Percentiles rank a stretch among this genome's conserved stretches.
These are phyloP conservation scores for Cyberlindnera maclurae DNA, from an alignment of 805 yeast species.

Conservation along the genomic window DNA sequence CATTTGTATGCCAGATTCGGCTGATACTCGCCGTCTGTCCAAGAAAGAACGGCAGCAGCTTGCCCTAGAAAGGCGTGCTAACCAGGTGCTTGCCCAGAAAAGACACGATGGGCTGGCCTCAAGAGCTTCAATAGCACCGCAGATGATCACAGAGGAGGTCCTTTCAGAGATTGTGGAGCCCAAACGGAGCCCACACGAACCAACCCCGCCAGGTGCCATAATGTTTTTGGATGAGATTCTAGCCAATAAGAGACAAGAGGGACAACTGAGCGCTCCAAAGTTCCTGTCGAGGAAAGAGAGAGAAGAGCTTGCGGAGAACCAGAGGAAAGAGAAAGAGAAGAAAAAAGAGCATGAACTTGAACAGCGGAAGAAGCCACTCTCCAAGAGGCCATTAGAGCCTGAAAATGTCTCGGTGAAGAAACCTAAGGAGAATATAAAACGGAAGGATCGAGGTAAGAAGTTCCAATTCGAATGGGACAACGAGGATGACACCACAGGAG, in stretches of 20 bases:
- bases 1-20: not conserved
- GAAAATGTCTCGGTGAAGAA: conserved; percentile 1
- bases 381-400: conserved; percentile 4
- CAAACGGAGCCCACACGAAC: not conserved
- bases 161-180: not conserved
- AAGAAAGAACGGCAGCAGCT: conserved; percentile 36
- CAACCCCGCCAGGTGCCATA: conserved; percentile 16
- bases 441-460: conserved; percentile 21
- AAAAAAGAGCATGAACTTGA: conserved; percentile 8
- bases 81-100: conserved; percentile 3
- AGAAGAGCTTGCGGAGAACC: conserved; percentile 27
- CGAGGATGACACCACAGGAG: conserved; percentile 54
- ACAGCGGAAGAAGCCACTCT: conserved; percentile 1
- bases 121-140: too few relatives aligned
- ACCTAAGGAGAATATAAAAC: not conserved
- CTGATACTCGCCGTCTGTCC: conserved; percentile 23
- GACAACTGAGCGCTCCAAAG: conserved; percentile 25
- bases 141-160: not conserved
- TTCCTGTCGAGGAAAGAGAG: conserved; percentile 42
- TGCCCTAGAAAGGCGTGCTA: conserved; percentile 19
- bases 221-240: conserved; percentile 32
- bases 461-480: conserved; percentile 67
- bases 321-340: conserved; percentile 27
- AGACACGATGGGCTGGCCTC: not conserved
- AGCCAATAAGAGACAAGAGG: conserved; percentile 17